Conservation (phyloP, 441 rosid species). For the Jatropha podagrica region DNA sequence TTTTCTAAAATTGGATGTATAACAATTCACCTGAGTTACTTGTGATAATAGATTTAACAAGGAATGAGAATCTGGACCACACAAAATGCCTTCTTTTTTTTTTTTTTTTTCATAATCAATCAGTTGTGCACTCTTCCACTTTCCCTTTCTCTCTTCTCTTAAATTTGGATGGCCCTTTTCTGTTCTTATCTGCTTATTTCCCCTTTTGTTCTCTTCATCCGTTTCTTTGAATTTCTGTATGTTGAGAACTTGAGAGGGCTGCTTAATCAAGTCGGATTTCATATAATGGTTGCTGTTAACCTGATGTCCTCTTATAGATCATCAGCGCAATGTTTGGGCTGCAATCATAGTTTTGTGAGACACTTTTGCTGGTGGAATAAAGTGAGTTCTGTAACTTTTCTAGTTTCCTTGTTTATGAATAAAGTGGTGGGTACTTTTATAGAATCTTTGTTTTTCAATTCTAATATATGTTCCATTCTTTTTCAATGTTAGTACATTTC, state of each 20-base stretch:
- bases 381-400: conserved; percentile 44
- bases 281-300: neutral
- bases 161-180: neutral
- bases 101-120: neutral
- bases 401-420: neutral
- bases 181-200: neutral
- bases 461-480: conserved; percentile 16
- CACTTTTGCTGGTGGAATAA: conserved; percentile 99
- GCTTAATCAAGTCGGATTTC: neutral
- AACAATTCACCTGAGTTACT: neutral
- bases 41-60: neutral
- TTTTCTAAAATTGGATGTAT: neutral
- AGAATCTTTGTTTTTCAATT: neutral
- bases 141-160: neutral
- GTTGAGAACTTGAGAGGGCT: conserved; percentile 6
- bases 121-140: neutral
- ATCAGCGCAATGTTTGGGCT: conserved; percentile 52
- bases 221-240: conserved; percentile 1
- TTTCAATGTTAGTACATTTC: conserved; percentile 58
- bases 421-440: conserved; percentile 1
- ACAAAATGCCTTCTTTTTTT: neutral
- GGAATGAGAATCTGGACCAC: neutral
- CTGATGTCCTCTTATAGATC: conserved; percentile 43
- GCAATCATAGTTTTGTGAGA: conserved; percentile 80
- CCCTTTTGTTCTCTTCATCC: neutral